Conservation (phyloP, 768 basidiomycete species). For the Cyclocybe aegerita region DNA sequence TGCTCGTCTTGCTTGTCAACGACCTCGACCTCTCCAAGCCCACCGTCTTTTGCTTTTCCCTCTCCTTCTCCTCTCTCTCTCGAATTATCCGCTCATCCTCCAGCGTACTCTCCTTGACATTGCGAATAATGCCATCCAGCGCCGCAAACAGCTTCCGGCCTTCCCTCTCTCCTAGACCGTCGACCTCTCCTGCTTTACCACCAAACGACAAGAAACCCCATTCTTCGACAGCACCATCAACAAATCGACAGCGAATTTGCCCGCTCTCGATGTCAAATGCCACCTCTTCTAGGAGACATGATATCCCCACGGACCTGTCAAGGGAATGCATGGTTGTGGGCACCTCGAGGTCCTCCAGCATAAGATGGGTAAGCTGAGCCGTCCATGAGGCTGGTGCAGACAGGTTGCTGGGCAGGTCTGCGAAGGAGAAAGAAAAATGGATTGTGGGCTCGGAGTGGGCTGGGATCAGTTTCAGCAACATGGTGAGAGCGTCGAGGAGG, state of each 20-base stretch:
- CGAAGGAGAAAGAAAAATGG: conserved; percentile 58
- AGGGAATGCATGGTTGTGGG: conserved; percentile 55
- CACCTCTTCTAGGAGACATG: conserved; percentile 57
- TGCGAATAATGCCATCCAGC: conserved; percentile 49
- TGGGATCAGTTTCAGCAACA: conserved; percentile 58
- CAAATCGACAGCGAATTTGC: conserved; percentile 51
- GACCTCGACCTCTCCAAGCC: conserved; percentile 22
- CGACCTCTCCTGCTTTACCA: conserved; percentile 25
- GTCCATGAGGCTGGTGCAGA: conserved; percentile 54
- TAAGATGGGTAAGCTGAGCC: conserved; percentile 49
- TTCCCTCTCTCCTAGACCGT: conserved; percentile 11
- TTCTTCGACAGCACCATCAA: conserved; percentile 52
- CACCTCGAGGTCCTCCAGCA: conserved; percentile 50
- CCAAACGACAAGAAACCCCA: conserved; percentile 32
- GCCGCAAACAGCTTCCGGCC: conserved; percentile 30
- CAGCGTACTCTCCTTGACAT: conserved; percentile 48
- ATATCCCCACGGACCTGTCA: conserved; percentile 59
- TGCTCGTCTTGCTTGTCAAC: conserved; percentile 5
- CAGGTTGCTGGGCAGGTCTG: conserved; percentile 45
- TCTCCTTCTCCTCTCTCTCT: conserved; percentile 31
- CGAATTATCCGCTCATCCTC: conserved; percentile 38
- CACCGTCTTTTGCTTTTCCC: conserved; percentile 22
- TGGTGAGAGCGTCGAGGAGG: conserved; percentile 19
- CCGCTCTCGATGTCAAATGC: conserved; percentile 53
- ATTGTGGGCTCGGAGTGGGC: conserved; percentile 48